Base-by-base conservation (phyloP, 2,329 filamentous ascomycete genomes). In the Sporothrix protearum region DNA sequence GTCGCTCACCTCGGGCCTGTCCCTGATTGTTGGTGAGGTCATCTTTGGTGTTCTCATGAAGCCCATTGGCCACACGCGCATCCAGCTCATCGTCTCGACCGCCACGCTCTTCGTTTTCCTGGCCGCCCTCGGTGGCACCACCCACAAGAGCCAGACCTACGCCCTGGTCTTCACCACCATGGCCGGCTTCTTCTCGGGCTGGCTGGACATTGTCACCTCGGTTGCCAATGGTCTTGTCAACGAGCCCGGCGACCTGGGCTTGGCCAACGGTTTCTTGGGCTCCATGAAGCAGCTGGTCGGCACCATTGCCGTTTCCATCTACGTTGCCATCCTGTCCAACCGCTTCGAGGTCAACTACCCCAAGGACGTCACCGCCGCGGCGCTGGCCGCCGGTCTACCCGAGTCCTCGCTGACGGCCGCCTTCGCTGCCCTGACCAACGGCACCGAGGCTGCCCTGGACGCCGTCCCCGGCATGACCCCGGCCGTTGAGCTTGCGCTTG, bases 261-360 rank as follows among this genome's bases (percentile, higher is more conserved):
- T 74, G 16, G 73, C 71, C 71, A 74, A 71, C 53, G 73, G 71
- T 42, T 74, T 74, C 47, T 45, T 73, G 6, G 73, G 71, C n/a
- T 73, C 72, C 53, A 72, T 73, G 66, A 70, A 69, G 45, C 63
- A 70, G 68, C 68, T 72, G 2, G 59, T 72, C 59, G 72, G 71
- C 36, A 64, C 68, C 51, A 55, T 72, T 36, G 55, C 72, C 47
- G 70, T 73, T 51, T 71, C 70, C 47, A 68, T 73, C 47, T 73
- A 73, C 28, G 69, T 71, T 16, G 28, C 71, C 49, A 73, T 72
- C 10, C 69, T 72, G 25, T 49, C 57, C 19, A 72, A 72, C 67
- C 72, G 72, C 63, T 51, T 36, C 22, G 53, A 55, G 6, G 51
- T 53, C 42, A 66, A 71, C 57, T 49, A 68, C 30, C 66, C 70